Conservation (phyloP, 78 protist genomes). For the Bodo saltans region DNA sequence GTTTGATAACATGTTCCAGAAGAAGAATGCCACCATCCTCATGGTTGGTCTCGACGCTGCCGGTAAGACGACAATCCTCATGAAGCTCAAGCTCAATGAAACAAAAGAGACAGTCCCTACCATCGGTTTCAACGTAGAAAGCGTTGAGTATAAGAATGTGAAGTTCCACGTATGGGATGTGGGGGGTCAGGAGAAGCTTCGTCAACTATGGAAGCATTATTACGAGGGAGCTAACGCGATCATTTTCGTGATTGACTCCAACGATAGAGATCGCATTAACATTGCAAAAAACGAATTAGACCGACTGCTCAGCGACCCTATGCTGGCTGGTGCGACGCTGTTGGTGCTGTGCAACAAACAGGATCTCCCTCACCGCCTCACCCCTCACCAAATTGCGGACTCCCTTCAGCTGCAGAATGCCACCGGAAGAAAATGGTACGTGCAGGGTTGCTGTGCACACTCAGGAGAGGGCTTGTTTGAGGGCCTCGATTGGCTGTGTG, state of each 20-base stretch:
- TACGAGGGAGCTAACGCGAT: slow-evolving; percentile 32
- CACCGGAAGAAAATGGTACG: neutral
- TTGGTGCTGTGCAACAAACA: slow-evolving; percentile 82
- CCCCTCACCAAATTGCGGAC: slow-evolving; percentile 43
- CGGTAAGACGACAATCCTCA: slow-evolving; percentile 72
- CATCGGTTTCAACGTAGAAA: slow-evolving; percentile 58
- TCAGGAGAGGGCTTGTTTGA: slow-evolving; percentile 48
- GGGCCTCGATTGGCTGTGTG: slow-evolving; percentile 50
- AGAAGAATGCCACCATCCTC: slow-evolving; percentile 31
- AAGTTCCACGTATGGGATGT: slow-evolving; percentile 36
- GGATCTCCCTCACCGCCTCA: slow-evolving; percentile 62
- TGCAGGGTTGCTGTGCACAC: slow-evolving; percentile 31
- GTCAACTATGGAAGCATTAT: slow-evolving; percentile 50
- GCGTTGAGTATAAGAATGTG: slow-evolving; percentile 37
- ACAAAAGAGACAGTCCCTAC: slow-evolving; percentile 60
- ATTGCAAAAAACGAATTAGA: slow-evolving; percentile 59
- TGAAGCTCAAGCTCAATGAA: slow-evolving; percentile 69
- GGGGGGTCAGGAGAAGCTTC: slow-evolving; percentile 51
- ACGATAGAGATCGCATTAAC: slow-evolving; percentile 33
- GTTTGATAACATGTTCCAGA: slow-evolving; percentile 26
- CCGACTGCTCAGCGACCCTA: slow-evolving; percentile 58
- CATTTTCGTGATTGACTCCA: slow-evolving; percentile 50
- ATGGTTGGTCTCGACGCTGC: slow-evolving; percentile 56
- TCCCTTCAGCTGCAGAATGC: slow-evolving; percentile 17
- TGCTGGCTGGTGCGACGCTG: slow-evolving; percentile 65